These are phyloP conservation scores for Aspergillus sp. DNA, from an alignment of 2,329 filamentous ascomycete genomes.

Conservation along the genomic window DNA sequence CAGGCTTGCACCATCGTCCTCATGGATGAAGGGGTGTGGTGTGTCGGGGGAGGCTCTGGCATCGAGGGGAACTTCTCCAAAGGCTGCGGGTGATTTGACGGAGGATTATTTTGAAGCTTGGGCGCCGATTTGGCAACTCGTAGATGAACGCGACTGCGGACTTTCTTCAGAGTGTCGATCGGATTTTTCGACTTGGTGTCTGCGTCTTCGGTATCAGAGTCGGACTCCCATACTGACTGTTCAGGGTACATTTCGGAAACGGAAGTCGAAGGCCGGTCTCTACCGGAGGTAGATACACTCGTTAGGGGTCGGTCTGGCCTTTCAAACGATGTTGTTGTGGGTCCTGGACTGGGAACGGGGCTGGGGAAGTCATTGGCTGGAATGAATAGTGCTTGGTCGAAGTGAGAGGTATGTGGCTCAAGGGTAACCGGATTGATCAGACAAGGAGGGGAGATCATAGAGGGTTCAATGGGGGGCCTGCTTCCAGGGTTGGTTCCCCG, in stretches of 20 bases:
- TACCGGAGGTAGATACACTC: conserved; percentile 25
- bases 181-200: conserved; percentile 36
- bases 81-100: conserved; percentile 14
- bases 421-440: conserved; percentile 40
- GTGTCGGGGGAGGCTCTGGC: conserved; percentile 23
- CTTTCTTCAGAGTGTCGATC: conserved; percentile 41
- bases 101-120: conserved; percentile 28
- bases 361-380: conserved; percentile 38
- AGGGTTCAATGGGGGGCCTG: conserved; percentile 35
- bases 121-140: conserved; percentile 39
- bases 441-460: conserved; percentile 40
- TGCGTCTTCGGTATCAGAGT: conserved; percentile 37
- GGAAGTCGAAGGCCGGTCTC: conserved; percentile 34
- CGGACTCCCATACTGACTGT: conserved; percentile 42
- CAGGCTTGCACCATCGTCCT: conserved; percentile 19
- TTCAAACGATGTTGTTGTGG: conserved; percentile 26
- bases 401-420: conserved; percentile 39
- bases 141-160: conserved; percentile 40
- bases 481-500: conserved; percentile 23
- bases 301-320: conserved; percentile 31
- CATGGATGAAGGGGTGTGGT: conserved; percentile 17
- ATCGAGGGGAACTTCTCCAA: conserved; percentile 32
- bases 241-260: conserved; percentile 34
- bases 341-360: conserved; percentile 33
- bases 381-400: conserved; percentile 42